Conservation (phyloP, 2,329 filamentous ascomycete species). For the Diaporthe sp. region DNA sequence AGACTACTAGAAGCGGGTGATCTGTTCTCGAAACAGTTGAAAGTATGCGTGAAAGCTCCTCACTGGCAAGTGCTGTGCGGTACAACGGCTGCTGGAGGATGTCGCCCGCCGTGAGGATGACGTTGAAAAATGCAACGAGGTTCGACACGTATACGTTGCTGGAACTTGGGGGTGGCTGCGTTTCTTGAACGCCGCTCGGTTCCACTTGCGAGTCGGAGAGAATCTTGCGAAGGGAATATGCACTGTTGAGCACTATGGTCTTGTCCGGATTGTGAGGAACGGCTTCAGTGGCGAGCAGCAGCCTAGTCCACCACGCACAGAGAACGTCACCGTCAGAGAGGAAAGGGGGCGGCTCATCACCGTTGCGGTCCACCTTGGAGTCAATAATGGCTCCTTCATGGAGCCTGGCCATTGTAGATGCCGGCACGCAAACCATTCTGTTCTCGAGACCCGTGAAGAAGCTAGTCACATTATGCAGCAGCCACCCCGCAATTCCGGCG, state of each 20-base stretch:
- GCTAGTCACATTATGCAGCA: conserved; percentile 44
- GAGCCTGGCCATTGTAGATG: background rate
- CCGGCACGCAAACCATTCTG: conserved; percentile 34
- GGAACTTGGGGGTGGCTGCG: background rate
- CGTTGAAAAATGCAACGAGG: background rate
- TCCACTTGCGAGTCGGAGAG: background rate
- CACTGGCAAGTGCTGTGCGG: conserved; percentile 44
- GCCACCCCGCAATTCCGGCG: conserved; percentile 47
- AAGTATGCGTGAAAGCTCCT: background rate
- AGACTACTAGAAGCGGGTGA: background rate
- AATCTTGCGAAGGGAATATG: background rate
- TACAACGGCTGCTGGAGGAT: conserved; percentile 46
- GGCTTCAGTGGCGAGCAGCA: background rate
- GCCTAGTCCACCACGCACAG: background rate
- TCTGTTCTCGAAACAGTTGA: background rate
- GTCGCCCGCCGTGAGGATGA: conserved; percentile 17
- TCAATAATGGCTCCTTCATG: background rate
- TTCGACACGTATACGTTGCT: background rate
- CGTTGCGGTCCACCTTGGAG: background rate
- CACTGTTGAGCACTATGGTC: conserved; percentile 7
- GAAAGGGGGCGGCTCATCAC: background rate
- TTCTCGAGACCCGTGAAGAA: conserved; percentile 11
- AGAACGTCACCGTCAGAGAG: background rate
- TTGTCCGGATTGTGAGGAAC: background rate
- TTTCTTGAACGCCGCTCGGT: no score